Base-by-base conservation (phyloP, 257 asterid genomes). In the Lithospermum erythrorhizon region DNA sequence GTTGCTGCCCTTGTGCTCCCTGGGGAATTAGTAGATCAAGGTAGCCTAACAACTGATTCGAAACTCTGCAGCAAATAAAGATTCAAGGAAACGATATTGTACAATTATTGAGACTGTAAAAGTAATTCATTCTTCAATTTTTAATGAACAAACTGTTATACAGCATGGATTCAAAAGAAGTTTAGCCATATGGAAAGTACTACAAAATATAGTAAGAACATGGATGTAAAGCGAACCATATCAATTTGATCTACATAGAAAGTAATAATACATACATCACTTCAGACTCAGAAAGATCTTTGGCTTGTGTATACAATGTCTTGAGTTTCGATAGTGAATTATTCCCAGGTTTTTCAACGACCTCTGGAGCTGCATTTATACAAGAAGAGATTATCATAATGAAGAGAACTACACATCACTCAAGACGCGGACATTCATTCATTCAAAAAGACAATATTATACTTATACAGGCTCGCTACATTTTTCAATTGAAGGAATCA, bases 281-380 rank as follows among this genome's bases (percentile, higher is more conserved):
- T 87, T 93, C 98, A 59, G 32, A 74, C 80, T 84, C 97, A 0
- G 97, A 84, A 30, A 93, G 85, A 45, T 86, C 97, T 79, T 86
- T 93, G 62, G 97, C 98, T 75, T 73, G 90, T 68, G 73, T 80
- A 53, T 93, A 93, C 73, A 89, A 73, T 73, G 57, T 66, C 77
- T 83, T 89, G 58, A 93, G 98, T 79, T 54, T 82, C 35, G 81
- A 59, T 32, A 93, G 74, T 53, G 97, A 93, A 75, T 59, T 79
- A 71, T 93, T 97, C 64, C 90, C 90, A n/a, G 97, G 87, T 78
- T 82, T 88, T 71, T 93, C 95, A 59, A 93, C 96, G 47, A 80
- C 73, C 70, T 83, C 95, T 20, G 96, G 97, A 68, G 87, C 97
- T 93, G 87, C 76, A 64, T 18, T 25, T 56, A 58, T 59, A 73